Conservation (phyloP, 371 early-diverging fungal genomes). For the Mortierella sp. region DNA sequence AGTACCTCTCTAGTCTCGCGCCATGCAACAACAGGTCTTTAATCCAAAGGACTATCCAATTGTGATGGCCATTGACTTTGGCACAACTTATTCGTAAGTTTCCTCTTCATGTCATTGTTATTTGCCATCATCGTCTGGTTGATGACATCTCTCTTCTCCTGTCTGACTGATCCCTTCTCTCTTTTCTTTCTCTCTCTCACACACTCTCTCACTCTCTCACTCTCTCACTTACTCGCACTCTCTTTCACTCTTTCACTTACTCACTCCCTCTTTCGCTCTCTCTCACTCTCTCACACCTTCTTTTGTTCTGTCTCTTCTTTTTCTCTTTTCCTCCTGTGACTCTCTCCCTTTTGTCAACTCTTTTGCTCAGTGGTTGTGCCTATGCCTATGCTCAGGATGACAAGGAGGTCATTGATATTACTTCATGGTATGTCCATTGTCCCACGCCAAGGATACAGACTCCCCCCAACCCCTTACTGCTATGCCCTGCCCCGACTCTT, state of each 20-base stretch:
- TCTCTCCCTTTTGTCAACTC: neutral
- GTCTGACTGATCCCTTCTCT: neutral
- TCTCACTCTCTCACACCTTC: neutral
- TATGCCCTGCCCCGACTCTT: neutral
- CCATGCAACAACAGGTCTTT: conserved; percentile 38
- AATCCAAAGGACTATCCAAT: conserved; percentile 50
- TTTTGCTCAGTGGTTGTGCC: conserved; percentile 57
- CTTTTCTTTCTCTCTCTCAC: no score
- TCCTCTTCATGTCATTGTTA: no score
- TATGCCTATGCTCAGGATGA: conserved; percentile 65
- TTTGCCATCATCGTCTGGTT: no score
- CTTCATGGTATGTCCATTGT: conserved; percentile 58
- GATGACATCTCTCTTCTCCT: neutral
- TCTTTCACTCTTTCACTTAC: no score
- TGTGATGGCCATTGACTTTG: conserved; percentile 63
- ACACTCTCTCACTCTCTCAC: no score
- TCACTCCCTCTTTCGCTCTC: neutral
- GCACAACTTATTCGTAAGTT: conserved; percentile 63
- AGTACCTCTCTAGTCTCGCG: neutral
- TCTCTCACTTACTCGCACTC: no score
- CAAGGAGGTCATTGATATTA: conserved; percentile 64
- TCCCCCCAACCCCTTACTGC: neutral
- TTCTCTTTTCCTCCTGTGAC: neutral
- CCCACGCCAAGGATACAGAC: neutral
- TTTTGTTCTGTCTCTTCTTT: neutral